Evolutionary conservation across 2,329 filamentous ascomycete species (phyloP), one percentile per base, ranked within the genome.

Genomic region (Penicillium sp.): DNA sequence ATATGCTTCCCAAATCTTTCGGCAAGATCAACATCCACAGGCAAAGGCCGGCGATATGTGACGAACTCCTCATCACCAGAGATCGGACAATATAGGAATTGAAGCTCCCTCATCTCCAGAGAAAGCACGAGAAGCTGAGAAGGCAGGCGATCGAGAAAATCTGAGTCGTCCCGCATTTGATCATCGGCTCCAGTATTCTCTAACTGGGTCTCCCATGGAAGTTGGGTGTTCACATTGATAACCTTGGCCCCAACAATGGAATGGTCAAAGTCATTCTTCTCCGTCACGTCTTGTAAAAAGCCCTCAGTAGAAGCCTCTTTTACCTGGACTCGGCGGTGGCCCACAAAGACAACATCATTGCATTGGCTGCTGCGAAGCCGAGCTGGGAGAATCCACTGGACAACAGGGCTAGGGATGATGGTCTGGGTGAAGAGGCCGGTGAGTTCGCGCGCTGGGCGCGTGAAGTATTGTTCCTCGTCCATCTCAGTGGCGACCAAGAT

Each of bases 291-390:
- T 63, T 88, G 85, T 24, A 96, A 82, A 68, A 89, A 87, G 1
- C 88, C 87, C 46, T 81, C 80, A 5, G 82, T 81, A 2, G 77
- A 67, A 22, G 95, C 83, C 72, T 96, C 89, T 67, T 88, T 89
- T 63, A 98, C 86, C 65, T 94, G 89, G 46, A 99, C 84, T 66
- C 87, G 91, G 62, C 89, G 85, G 65, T 96, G 89, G 55, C 92
- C 91, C 58, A 99, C 83, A 67, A 96, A 92, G 39, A 93, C 88
- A 63, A 97, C 86, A 77, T 98, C 93, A 66, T 95, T 92, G 60
- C 87, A 81, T 44, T 82, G 76, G 53, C 82, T 81, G 56, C 87
- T 87, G 58, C 93, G 85, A 59, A 98, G 80, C 60, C 88, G 86
- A n/a, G 88, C 91, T 13, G 92, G 90, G 14, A 96, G 79, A 44